Evolutionary conservation across 1,139 yeast species (phyloP).

Genomic region (Taiozyma sp.): DNA sequence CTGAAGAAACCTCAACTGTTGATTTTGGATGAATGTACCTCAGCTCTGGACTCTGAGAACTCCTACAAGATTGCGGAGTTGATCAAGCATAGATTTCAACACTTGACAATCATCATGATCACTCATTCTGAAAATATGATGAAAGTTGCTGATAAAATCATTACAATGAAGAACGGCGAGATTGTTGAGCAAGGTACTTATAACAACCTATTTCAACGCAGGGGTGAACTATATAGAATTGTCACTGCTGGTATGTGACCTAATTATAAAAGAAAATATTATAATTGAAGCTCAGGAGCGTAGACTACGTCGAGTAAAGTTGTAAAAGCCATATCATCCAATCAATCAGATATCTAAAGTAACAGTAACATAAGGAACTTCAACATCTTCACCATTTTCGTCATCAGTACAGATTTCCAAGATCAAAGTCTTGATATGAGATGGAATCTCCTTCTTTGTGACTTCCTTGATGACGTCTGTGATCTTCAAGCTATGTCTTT

Average conservation of each 20-base stretch:
- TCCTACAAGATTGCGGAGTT: conserved; percentile 36
- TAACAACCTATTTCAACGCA: conserved; percentile 19
- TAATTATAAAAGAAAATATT: no score
- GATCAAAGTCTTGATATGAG: conserved; percentile 68
- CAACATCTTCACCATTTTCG: conserved; percentile 89
- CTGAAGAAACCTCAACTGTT: conserved; percentile 56
- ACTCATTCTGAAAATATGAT: conserved; percentile 60
- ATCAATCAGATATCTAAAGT: conserved; percentile 30
- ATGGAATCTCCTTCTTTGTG: conserved; percentile 78
- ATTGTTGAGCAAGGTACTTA: conserved; percentile 35
- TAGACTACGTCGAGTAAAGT: background rate
- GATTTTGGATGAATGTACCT: conserved; percentile 75
- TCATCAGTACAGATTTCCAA: conserved; percentile 94
- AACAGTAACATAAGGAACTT: conserved; percentile 78
- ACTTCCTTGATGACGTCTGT: conserved; percentile 75
- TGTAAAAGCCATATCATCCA: background rate
- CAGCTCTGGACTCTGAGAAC: conserved; percentile 64
- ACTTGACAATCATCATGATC: conserved; percentile 41
- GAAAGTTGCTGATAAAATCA: conserved; percentile 38
- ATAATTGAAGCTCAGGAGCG: background rate
- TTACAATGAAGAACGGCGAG: conserved; percentile 40
- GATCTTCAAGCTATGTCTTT: conserved; percentile 61
- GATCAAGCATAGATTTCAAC: conserved; percentile 32
- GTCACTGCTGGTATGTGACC: conserved; percentile 18
- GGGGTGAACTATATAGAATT: conserved; percentile 24